Base-by-base conservation (phyloP, 106 monocot genomes). In the Vanilla planifolia region DNA sequence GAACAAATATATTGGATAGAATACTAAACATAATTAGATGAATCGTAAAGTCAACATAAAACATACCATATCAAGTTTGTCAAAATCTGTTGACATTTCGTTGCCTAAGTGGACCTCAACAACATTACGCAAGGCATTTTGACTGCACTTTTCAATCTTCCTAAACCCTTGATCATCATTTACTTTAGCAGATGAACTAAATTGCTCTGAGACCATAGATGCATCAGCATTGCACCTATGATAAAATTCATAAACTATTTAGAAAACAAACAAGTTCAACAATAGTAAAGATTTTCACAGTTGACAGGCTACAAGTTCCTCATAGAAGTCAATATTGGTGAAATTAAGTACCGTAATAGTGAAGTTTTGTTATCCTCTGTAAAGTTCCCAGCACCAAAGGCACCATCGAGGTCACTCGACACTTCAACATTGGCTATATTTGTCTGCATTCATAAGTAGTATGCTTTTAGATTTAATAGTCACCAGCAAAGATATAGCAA, bases 31-130 rank as follows among this genome's bases (percentile, higher is more conserved):
- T n/a, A n/a, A n/a, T n/a, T n/a, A n/a, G 47, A 16, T 14, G 8
- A 14, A 53, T 5, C 6, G 6, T 32, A 53, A 43, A 33, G 0
- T 6, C 45, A 43, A 0, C 6, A 69, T 27, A 69, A 55, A 62
- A 8, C n/a, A 45, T 84, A 90, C 95, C 89, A 95, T 95, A 63
- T 95, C 78, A 79, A 90, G 65, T 55, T 65, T 71, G 29, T 68
- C 27, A 74, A 53, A 68, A 66, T 71, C 67, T 59, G 67, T 33
- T n/a, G 33, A 32, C 50, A 65, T 78, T 35, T 86, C 85, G 65
- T 77, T 67, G 40, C 86, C 83, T 24, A 73, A 21, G 64, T 90
- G 89, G 51, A 95, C 64, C 43, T 89, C 78, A 37, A 73, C 72
- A 76, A 95, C 89, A 79, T 73, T 80, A 19, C 69, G 80, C 47